Conservation (phyloP, 768 basidiomycete species). For the Hypholoma fasciculare region DNA sequence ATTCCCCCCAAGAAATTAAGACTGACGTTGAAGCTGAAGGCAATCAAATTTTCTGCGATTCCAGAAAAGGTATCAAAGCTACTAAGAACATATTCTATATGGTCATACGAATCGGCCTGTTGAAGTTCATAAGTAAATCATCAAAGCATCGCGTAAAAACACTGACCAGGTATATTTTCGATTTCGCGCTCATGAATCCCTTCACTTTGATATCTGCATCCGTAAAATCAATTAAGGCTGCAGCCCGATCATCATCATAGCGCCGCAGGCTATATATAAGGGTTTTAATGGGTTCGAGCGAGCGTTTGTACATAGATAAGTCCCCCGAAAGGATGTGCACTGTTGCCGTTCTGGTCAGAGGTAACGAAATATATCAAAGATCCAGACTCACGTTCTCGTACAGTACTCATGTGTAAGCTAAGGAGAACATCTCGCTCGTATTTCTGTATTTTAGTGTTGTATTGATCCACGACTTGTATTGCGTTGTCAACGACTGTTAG, state of each 20-base stretch:
- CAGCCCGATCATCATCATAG: constrained; percentile 68
- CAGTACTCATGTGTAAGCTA: constrained; percentile 59
- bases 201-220: constrained; percentile 38
- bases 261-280: constrained; percentile 67
- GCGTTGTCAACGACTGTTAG: constrained; percentile 64
- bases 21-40: constrained; percentile 63
- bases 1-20: neutral
- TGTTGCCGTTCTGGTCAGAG: constrained; percentile 22
- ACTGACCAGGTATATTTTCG: constrained; percentile 57
- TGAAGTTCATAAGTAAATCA: neutral
- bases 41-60: constrained; percentile 70
- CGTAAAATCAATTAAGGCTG: constrained; percentile 52
- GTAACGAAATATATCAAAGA: neutral
- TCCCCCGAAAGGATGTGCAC: constrained; percentile 73
- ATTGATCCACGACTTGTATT: constrained; percentile 67
- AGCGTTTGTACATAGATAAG: constrained; percentile 69
- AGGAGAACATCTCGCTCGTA: constrained; percentile 62
- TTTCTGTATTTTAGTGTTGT: constrained; percentile 59
- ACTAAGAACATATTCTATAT: constrained; percentile 69
- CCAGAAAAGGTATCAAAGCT: constrained; percentile 74
- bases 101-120: constrained; percentile 68
- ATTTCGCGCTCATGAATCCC: constrained; percentile 68
- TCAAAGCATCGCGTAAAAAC: neutral
- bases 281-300: constrained; percentile 68
- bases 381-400: constrained; percentile 49